These are phyloP conservation scores for Cutaneotrichosporon mucoides DNA, from an alignment of 1,284 basidiomycete genomes.

Conservation along the genomic window DNA sequence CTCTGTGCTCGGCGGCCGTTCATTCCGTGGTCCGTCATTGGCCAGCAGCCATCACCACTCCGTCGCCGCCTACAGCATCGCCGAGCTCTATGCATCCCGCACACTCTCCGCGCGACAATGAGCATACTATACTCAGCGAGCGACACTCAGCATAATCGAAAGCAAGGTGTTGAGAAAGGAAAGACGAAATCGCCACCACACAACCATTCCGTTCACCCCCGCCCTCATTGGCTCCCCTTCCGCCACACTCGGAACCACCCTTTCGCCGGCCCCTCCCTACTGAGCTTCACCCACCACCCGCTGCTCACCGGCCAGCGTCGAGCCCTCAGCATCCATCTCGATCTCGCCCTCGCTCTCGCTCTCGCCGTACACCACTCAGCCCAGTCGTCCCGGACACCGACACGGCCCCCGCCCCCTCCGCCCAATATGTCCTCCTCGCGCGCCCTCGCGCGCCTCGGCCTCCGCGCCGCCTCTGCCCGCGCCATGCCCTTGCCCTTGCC, in stretches of 20 bases:
- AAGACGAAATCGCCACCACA: background rate
- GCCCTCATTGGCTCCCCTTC: background rate
- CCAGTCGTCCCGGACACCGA: background rate
- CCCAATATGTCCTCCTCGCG: slow-evolving; percentile 5
- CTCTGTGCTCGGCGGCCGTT: slow-evolving; percentile 17
- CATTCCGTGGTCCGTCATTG: background rate
- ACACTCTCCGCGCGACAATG: too few relatives aligned
- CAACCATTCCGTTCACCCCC: background rate
- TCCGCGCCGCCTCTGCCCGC: slow-evolving; percentile 4
- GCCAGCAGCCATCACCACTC: background rate
- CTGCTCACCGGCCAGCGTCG: too few relatives aligned
- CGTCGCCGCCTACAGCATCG: background rate
- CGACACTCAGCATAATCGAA: too few relatives aligned
- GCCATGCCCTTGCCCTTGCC: background rate
- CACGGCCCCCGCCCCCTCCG: slow-evolving; percentile 4
- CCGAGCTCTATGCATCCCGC: background rate
- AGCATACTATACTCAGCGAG: too few relatives aligned
- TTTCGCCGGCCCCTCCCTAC: background rate
- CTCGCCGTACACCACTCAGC: background rate
- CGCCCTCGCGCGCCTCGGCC: slow-evolving; percentile 22
- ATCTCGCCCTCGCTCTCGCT: background rate
- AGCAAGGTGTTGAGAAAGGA: too few relatives aligned
- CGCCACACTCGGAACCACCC: slow-evolving; percentile 6
- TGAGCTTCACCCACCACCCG: background rate
- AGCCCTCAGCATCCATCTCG: background rate